Evolutionary conservation across 2,329 filamentous ascomycete genomes (phyloP), one percentile per base, ranked within the genome.

Genomic region (Colletotrichum sp.): DNA sequence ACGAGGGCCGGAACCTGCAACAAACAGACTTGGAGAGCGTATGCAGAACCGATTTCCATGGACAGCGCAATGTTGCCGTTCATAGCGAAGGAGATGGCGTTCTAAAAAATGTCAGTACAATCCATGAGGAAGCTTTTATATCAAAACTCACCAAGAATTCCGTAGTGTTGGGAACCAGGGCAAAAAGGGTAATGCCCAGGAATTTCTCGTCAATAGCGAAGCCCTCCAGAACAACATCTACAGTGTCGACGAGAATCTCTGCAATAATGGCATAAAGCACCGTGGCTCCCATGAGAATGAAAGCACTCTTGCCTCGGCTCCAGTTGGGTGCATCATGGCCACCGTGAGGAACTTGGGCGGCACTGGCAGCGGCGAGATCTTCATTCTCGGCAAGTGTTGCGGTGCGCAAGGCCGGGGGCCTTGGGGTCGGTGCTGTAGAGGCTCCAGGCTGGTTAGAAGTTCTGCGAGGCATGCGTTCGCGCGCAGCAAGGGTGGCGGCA

Each of bases 251-350:
- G 7, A 99, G 87, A 70, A 99, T 98, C 84, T 99, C 97, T 9
- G 97, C 97, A 83, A 99, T 98, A 48, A 99, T 88, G n/a, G 98
- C 97, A 83, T 99, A 99, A 14, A 98, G 90, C 16, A 99, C 81
- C 0, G 97, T 99, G 4, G 98, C 96, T 3, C 92, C 93, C 79
- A 99, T 92, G 14, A 99, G 89, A 74, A 99, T 96, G 63, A 98
- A 88, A 3, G 95, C 91, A 88, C 95, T 98, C 90, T 99, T 99
- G 69, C 90, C 91, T 77, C 96, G 93, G 81, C 96, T 95, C 97
- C 97, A 99, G 83, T 99, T 99, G 6, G 97, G 97, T n/a, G 97
- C 97, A 84, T 99, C 97, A 81, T 99, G 98, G 1, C 96, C 96
- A 61, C 95, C 95, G 68, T 90, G 89, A 16, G 85, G 83, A n/a